These are phyloP conservation scores for Fraxinus angustifolia DNA, from an alignment of 305 asterid species.

Conservation along the genomic window DNA sequence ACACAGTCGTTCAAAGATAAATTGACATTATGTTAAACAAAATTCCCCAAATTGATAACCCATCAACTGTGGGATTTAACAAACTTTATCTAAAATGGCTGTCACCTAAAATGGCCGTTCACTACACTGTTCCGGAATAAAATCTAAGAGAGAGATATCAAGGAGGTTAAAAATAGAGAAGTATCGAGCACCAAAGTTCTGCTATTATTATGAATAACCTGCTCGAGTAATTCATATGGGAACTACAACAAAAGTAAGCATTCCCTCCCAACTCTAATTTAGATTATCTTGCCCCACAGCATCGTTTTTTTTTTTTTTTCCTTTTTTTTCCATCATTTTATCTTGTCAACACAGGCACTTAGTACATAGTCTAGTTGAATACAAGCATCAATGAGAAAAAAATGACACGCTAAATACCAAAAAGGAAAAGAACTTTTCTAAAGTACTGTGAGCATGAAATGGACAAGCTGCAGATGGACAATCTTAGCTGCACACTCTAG, in stretches of 20 bases:
- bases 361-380: neutral
- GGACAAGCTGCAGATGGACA: neutral
- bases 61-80: neutral
- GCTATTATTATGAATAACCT: neutral
- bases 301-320: neutral
- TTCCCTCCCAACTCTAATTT: neutral
- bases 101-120: neutral
- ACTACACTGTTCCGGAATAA: neutral
- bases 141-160: neutral
- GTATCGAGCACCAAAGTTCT: neutral
- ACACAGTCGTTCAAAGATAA: neutral
- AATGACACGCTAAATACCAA: neutral
- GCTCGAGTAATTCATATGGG: neutral
- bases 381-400: neutral
- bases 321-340: neutral
- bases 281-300: neutral
- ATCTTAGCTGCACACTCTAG: neutral
- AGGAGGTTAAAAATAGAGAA: neutral
- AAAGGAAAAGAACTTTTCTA: neutral
- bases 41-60: neutral
- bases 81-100: neutral
- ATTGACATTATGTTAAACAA: neutral
- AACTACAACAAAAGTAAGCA: neutral
- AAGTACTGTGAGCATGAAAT: neutral
- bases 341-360: neutral